Percentiles rank a stretch among this genome's conserved stretches.
Evolutionary conservation across 345 rosid genomes (phyloP).

Genomic region (Heritiera fomes): DNA sequence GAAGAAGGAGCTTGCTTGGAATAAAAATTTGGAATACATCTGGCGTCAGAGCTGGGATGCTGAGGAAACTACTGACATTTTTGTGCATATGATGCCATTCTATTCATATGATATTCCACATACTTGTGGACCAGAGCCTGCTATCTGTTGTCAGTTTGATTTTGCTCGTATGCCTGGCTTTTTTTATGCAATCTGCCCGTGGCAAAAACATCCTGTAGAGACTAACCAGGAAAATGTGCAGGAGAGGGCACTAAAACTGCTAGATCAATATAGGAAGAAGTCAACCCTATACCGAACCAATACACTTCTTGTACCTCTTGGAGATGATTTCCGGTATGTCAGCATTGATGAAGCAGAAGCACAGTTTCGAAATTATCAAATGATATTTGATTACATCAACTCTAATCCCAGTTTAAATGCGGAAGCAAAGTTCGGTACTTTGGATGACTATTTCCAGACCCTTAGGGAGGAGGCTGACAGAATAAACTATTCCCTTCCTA

Average conservation of each 20-base stretch:
- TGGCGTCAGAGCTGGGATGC: slow-evolving; percentile 99
- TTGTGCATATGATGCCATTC: slow-evolving; percentile 99
- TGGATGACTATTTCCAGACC: slow-evolving; percentile 82
- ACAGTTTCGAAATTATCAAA: slow-evolving; percentile 91
- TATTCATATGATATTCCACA: slow-evolving; percentile 97
- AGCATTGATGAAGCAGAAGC: slow-evolving; percentile 87
- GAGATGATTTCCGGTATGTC: slow-evolving; percentile 93
- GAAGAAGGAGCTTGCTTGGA: slow-evolving; percentile 91
- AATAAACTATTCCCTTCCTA: slow-evolving; percentile 74
- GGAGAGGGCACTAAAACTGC: slow-evolving; percentile 76
- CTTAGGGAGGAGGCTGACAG: slow-evolving; percentile 86
- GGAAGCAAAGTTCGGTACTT: slow-evolving; percentile 87
- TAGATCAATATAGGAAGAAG: slow-evolving; percentile 97
- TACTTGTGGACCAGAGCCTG: slow-evolving; percentile 99
- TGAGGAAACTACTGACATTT: slow-evolving; percentile 88
- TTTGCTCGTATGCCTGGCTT: slow-evolving; percentile 73
- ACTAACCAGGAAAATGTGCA: slow-evolving; percentile 76
- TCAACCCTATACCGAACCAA: slow-evolving; percentile 81
- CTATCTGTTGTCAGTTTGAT: slow-evolving; percentile 96
- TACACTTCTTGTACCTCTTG: slow-evolving; percentile 94
- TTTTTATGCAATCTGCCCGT: slow-evolving; percentile 75
- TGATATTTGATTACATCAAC: slow-evolving; percentile 87
- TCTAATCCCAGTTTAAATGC: slow-evolving; percentile 81
- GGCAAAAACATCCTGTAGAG: slow-evolving; percentile 77
- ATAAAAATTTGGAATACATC: slow-evolving; percentile 82